These are phyloP conservation scores for Trapa incisa DNA, from an alignment of 345 rosid genomes.

Conservation along the genomic window DNA sequence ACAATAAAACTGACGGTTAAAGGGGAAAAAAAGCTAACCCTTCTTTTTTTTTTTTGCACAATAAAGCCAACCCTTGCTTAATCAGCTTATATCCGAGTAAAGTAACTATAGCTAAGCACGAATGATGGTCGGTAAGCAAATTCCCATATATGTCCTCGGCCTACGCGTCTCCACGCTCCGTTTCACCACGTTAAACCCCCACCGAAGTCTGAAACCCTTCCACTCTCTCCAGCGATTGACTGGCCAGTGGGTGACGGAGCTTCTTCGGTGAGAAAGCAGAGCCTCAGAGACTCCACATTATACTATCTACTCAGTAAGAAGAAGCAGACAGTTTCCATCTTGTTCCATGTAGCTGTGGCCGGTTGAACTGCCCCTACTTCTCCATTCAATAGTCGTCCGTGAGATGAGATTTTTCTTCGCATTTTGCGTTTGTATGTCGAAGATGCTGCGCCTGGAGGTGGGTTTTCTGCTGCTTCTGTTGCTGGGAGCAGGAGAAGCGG, in stretches of 20 bases:
- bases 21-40: too few species aligned
- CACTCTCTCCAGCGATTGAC: not conserved
- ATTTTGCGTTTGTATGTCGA: not conserved
- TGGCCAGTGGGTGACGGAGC: not conserved
- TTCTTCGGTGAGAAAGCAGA: not conserved
- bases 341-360: not conserved
- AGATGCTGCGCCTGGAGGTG: conserved; percentile 12
- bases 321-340: not conserved
- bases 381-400: not conserved
- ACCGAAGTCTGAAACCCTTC: not conserved
- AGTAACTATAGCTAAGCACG: not conserved
- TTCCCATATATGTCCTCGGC: conserved; percentile 4
- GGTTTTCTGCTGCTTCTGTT: conserved; percentile 14
- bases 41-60: too few species aligned
- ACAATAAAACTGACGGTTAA: too few species aligned
- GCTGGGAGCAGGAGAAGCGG: conserved; percentile 13
- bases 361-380: not conserved
- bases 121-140: not conserved
- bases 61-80: not conserved
- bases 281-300: not conserved
- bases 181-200: not conserved
- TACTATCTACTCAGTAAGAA: not conserved
- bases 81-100: not conserved
- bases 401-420: not conserved
- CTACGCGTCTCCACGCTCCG: not conserved